Base-by-base conservation (phyloP, 2,329 filamentous ascomycete species). In the Ophiostoma ulmi region DNA sequence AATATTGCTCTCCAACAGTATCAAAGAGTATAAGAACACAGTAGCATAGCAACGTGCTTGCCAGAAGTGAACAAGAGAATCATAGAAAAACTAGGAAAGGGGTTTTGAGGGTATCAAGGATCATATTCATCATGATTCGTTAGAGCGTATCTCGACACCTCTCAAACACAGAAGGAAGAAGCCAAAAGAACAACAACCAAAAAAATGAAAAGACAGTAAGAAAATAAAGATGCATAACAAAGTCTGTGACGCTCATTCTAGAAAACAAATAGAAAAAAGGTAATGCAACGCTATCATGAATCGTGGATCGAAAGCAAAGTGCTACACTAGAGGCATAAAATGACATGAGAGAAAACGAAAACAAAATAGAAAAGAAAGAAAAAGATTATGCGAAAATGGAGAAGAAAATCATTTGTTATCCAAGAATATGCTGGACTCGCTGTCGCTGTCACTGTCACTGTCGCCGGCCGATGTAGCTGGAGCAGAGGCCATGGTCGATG, bases 391-490 rank as follows among this genome's bases (percentile, higher is more conserved):
- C 31, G 22, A 26, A 44, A 44, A 41, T 14, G 39, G 39, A 26
- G 31, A 58, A 26, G 20, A n/a, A 35, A 11, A 14, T 26, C n/a
- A 65, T 36, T 65, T 39, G 14, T 39, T n/a, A 5, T 41, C 63
- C 35, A 17, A 64, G 4, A 11, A n/a, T 17, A 20, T 39, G 35
- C 35, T 65, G 20, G 61, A 64, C 8, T 64, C 35, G 35, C 61
- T 64, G 5, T 36, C 35, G 26, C 58, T 61, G 61, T 64, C 61
- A 17, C 58, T 61, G 61, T 64, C 61, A 31, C 22, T 38, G 61
- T 65, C 61, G 26, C n/a, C 10, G 2, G 20, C 63, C 36, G 36
- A 65, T 20, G 35, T 39, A 10, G 36, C 17, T 6, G 61, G 61
- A 2, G 35, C 61, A 5, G 61, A 64, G 17, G 63, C 35, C 63